A percentile compares a stretch with the other conserved stretches of the same genome.
Conservation (phyloP, 2,329 filamentous ascomycete genomes). For the Fusarium nematophilum region DNA sequence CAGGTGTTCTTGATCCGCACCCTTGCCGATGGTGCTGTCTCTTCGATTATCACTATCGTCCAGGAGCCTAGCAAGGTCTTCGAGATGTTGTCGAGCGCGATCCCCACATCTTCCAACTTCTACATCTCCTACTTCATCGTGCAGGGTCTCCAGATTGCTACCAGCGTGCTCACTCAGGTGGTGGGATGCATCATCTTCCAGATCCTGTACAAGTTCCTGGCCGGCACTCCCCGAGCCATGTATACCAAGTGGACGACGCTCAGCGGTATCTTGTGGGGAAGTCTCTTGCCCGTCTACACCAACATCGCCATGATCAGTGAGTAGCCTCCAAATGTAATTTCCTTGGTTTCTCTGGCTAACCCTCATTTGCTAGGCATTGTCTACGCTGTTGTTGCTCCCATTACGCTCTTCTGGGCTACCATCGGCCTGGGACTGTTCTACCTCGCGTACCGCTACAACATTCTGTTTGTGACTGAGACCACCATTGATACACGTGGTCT, state of each 20-base stretch:
- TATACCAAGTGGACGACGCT: constrained; percentile 79
- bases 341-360: constrained; percentile 30
- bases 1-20: constrained; percentile 94
- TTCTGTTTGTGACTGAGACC: constrained; percentile 83
- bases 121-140: constrained; percentile 92
- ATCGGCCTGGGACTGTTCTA: constrained; percentile 84
- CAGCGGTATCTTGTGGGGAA: constrained; percentile 79
- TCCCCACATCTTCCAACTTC: constrained; percentile 91
- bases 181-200: constrained; percentile 74
- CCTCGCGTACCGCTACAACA: constrained; percentile 86
- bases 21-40: constrained; percentile 80
- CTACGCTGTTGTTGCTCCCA: constrained; percentile 85
- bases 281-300: constrained; percentile 78
- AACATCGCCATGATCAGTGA: constrained; percentile 77
- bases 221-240: constrained; percentile 82
- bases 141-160: constrained; percentile 83
- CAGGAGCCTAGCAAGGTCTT: constrained; percentile 71
- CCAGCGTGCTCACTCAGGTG: constrained; percentile 77
- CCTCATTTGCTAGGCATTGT: constrained; percentile 65
- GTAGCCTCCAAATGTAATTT: constrained; percentile 23
- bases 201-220: constrained; percentile 74
- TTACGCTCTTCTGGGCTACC: constrained; percentile 84
- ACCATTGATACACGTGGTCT: constrained; percentile 89
- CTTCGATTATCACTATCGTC: constrained; percentile 72
- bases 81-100: constrained; percentile 72